Conservation (phyloP, 192 early-diverging fungal genomes). For the Coemansia sp. region DNA sequence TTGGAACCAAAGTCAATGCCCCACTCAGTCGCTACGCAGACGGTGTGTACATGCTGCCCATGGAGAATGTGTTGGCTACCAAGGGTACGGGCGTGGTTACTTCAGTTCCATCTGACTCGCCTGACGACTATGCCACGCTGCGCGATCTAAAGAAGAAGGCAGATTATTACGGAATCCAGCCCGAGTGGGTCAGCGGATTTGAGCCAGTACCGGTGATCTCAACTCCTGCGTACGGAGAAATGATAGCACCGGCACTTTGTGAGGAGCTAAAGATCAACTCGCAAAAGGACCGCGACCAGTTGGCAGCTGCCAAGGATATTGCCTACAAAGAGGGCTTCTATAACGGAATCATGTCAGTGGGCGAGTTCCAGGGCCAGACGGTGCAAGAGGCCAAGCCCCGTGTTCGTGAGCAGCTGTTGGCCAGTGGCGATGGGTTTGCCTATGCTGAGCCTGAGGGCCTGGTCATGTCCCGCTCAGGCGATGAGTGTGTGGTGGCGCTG, state of each 20-base stretch:
- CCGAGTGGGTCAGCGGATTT: conserved; percentile 83
- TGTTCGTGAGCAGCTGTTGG: conserved; percentile 76
- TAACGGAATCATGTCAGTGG: conserved; percentile 81
- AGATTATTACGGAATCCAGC: conserved; percentile 86
- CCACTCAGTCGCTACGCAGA: conserved; percentile 75
- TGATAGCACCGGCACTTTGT: conserved; percentile 81
- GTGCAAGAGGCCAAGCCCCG: conserved; percentile 90
- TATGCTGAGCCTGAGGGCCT: conserved; percentile 95
- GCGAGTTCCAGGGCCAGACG: conserved; percentile 75
- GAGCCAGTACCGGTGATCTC: conserved; percentile 84
- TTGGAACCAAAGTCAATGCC: conserved; percentile 89
- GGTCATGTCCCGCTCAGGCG: conserved; percentile 91
- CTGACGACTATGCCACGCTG: conserved; percentile 91
- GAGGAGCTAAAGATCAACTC: conserved; percentile 92
- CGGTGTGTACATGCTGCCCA: conserved; percentile 90
- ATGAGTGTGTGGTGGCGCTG: conserved; percentile 95
- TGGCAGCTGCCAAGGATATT: conserved; percentile 90
- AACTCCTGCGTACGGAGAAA: conserved; percentile 82
- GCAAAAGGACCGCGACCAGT: conserved; percentile 92
- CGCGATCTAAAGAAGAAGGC: conserved; percentile 93
- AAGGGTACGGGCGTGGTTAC: conserved; percentile 99
- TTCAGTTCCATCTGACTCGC: conserved; percentile 98
- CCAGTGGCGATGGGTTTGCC: conserved; percentile 69
- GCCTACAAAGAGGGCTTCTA: conserved; percentile 99
- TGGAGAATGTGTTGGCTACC: conserved; percentile 92